A percentile compares a stretch with the other conserved stretches of the same genome.
These are phyloP conservation scores for Fonsecaea pugnacius DNA, from an alignment of 2,329 filamentous ascomycete genomes.

Conservation along the genomic window DNA sequence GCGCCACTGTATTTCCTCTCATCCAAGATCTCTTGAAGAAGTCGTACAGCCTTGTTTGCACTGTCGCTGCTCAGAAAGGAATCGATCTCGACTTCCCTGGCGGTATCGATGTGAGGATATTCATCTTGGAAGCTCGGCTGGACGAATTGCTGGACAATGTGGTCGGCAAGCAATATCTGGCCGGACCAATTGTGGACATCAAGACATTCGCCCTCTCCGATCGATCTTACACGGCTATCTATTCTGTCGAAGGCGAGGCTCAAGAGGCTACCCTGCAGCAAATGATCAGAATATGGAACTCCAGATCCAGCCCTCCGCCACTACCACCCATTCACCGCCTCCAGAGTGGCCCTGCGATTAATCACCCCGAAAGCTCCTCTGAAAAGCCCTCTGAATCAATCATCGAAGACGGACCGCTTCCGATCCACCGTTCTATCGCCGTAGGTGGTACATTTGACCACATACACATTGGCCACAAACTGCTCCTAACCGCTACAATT, in stretches of 20 bases:
- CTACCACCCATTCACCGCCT: neutral
- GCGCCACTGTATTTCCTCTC: conserved; percentile 27
- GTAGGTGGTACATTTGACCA: conserved; percentile 97
- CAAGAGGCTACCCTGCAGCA: conserved; percentile 50
- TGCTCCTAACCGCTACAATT: conserved; percentile 86
- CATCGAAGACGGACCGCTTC: conserved; percentile 21
- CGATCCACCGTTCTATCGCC: conserved; percentile 66
- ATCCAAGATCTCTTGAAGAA: conserved; percentile 72
- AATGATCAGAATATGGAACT: conserved; percentile 35
- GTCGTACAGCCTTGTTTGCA: conserved; percentile 76
- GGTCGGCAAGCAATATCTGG: conserved; percentile 25
- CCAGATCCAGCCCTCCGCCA: conserved; percentile 23
- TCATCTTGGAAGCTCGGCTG: conserved; percentile 61
- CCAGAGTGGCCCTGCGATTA: conserved; percentile 28
- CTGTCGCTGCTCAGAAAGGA: conserved; percentile 68
- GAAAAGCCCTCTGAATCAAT: neutral
- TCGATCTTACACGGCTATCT: conserved; percentile 32
- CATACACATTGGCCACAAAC: conserved; percentile 90
- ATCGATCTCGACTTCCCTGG: conserved; percentile 68
- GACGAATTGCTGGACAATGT: conserved; percentile 12
- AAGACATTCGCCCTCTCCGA: conserved; percentile 51
- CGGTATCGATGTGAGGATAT: conserved; percentile 74
- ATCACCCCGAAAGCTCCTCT: neutral
- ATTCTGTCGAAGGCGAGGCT: conserved; percentile 45
- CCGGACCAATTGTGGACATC: conserved; percentile 58